Base-by-base conservation (phyloP, 345 rosid genomes). In the Brassica juncea region DNA sequence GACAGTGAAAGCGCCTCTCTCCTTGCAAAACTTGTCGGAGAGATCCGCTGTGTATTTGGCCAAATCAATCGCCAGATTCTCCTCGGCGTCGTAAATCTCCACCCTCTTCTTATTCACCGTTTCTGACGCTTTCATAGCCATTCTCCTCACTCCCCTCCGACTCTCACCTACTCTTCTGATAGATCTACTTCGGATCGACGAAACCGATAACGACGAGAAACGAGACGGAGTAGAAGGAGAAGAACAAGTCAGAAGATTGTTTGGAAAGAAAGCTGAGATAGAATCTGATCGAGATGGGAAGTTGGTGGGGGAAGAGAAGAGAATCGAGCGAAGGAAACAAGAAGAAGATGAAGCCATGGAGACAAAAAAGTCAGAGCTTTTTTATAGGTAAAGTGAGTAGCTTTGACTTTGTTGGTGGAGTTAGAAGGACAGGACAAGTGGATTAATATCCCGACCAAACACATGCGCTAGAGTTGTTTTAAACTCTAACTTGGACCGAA, bases 1-100 rank as follows among this genome's bases (percentile, higher is more conserved):
- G 66, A 93, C 92, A 12, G 93, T 86, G 84, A 93, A 93, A 62
- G 84, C 83, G 4, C 94, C 90, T 80, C 90, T 88, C 82, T 87
- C 91, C 34, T 87, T 87, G 12, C 83, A 75, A 52, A 85, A 91
- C 86, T 87, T 91, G 4, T 82, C 87, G 0, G 98, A 89, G 54
- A 93, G 82, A 76, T 88, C 80, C 1, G 93, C 90, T 0, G 89
- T 84, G 88, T 86, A 89, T 71, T 89, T 86, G 3, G 97, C 93
- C 35, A 93, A 77, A 12, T 91, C 84, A 66, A 76, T 81, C 3
- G 97, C 89, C 42, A 89, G 71, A 70, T 84, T 88, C 74, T 91
- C 94, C 80, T 93, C 97, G 1, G 85, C 19, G 11, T 87, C 91
- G 14, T 76, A 87, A 57, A 88, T 86, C 82, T 89, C 86, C 3